A percentile compares a stretch with the other conserved stretches of the same genome.
Evolutionary conservation across 108 stramenopile genomes (phyloP).

Genomic region (Skeletonema marinoi): DNA sequence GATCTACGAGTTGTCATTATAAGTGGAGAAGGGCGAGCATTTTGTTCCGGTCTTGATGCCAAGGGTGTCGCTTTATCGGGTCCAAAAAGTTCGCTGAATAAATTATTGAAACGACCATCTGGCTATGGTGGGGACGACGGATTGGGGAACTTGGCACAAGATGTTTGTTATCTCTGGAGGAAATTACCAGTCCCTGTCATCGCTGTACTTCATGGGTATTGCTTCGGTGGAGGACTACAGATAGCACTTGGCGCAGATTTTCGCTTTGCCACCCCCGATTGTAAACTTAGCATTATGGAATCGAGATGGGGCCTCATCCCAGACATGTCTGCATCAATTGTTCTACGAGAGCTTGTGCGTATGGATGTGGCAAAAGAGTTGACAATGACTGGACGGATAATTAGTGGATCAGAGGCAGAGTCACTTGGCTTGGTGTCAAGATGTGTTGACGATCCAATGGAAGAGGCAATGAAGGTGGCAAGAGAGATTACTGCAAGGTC

Average conservation of each 20-base stretch:
- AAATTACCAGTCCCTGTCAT: conserved; percentile 87
- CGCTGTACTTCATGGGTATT: conserved; percentile 84
- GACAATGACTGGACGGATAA: conserved; percentile 84
- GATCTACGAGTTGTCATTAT: conserved; percentile 70
- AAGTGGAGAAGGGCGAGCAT: conserved; percentile 78
- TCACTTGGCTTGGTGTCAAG: conserved; percentile 77
- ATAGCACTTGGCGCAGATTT: conserved; percentile 91
- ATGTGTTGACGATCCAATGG: conserved; percentile 76
- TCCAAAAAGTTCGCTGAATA: conserved; percentile 32
- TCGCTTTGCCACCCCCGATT: conserved; percentile 78
- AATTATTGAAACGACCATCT: conserved; percentile 64
- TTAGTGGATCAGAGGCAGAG: conserved; percentile 72
- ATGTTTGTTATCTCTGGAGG: conserved; percentile 86
- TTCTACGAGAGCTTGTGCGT: conserved; percentile 72
- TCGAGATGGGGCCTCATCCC: conserved; percentile 91
- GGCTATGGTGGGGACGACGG: conserved; percentile 53
- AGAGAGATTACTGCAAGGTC: conserved; percentile 69
- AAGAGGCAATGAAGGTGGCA: conserved; percentile 72
- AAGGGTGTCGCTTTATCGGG: conserved; percentile 48
- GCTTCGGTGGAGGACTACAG: conserved; percentile 89
- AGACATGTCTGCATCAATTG: conserved; percentile 62
- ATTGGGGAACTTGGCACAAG: conserved; percentile 87
- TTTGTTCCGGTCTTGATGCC: conserved; percentile 89
- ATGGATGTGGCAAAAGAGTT: conserved; percentile 89
- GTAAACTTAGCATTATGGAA: conserved; percentile 89